A percentile compares a stretch with the other conserved stretches of the same genome.
These are phyloP conservation scores for Aspergillus thermomutatus DNA, from an alignment of 2,329 filamentous ascomycete species.

Conservation along the genomic window DNA sequence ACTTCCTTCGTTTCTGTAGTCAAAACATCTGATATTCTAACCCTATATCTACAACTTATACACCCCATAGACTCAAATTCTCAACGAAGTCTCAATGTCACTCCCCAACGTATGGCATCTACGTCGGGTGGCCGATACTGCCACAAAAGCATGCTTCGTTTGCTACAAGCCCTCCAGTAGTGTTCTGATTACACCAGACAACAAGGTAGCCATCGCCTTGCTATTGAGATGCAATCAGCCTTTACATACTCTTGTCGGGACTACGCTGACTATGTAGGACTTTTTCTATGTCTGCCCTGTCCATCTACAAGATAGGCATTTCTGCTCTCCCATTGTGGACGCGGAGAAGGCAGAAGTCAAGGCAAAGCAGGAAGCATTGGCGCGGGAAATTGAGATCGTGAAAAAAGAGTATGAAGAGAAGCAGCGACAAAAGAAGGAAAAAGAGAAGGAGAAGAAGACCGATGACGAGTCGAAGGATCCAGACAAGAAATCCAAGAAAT, in stretches of 20 bases:
- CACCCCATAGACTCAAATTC: background rate
- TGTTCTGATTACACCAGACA: constrained; percentile 84
- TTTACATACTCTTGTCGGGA: background rate
- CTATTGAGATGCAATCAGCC: background rate
- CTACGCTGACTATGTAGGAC: constrained; percentile 51
- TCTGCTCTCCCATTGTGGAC: constrained; percentile 61
- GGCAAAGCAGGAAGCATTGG: constrained; percentile 43
- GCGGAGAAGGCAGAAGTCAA: constrained; percentile 41
- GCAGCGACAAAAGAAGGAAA: constrained; percentile 66
- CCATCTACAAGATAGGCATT: constrained; percentile 79
- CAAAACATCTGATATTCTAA: background rate
- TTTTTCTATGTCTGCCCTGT: constrained; percentile 87
- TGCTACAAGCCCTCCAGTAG: constrained; percentile 87
- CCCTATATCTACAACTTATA: background rate
- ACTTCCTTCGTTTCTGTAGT: background rate
- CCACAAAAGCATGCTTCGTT: constrained; percentile 80
- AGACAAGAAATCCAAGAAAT: constrained; percentile 44
- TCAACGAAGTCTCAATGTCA: constrained; percentile 17
- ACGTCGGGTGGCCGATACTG: constrained; percentile 80
- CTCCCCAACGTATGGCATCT: constrained; percentile 79
- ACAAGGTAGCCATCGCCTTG: constrained; percentile 61
- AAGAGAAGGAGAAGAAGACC: constrained; percentile 49
- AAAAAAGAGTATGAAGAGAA: constrained; percentile 68
- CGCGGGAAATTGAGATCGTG: constrained; percentile 45
- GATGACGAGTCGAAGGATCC: constrained; percentile 50